Evolutionary conservation across 2,329 filamentous ascomycete species (phyloP), one percentile per base, ranked within the genome.

Genomic region (Mycosphaerella arachidis): DNA sequence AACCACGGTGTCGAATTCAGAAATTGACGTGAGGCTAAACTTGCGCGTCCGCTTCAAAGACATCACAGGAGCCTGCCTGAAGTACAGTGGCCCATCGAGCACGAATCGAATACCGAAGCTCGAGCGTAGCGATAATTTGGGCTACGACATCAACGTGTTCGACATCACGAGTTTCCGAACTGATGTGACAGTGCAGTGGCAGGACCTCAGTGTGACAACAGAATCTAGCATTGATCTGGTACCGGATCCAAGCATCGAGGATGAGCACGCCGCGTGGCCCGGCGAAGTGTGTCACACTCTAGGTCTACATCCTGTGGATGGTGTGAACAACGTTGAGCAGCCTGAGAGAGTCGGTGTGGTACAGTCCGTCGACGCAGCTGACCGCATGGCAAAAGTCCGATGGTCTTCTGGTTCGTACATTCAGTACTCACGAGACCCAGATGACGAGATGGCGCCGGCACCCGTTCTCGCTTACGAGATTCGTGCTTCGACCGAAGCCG

Each of bases 111-210:
- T 83, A 46, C 71, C 73, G 13, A 74, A 74, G 20, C 76, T 84
- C 30, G 73, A 80, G 27, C 71, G 77, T 9, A 76, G 76, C 3
- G 74, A 80, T 24, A 79, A 78, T 8, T 73, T 81, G 45, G 83
- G 83, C 1, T 84, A 82, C 67, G 84, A 87, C 64, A 70, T 86
- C 63, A 86, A 86, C 61, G 77, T 84, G 2, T 84, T 81, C 64
- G 76, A 79, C 12, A 74, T 86, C 55, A 73, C 79, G 54, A 75
- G 75, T 33, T 81, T 79, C 10, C 74, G 73, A 20, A 82, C 82
- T 2, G 72, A 74, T n/a, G 79, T 80, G 12, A 79, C 74, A 1
- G 80, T 86, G 4, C 79, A 81, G 61, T 87, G 84, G 84, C 84
- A 86, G 66, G 82, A 86, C 67, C 75, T 81, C 16, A 77, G 77